These are phyloP conservation scores for Chytridium lagenaria DNA, from an alignment of 371 early-diverging fungal genomes.

Conservation along the genomic window DNA sequence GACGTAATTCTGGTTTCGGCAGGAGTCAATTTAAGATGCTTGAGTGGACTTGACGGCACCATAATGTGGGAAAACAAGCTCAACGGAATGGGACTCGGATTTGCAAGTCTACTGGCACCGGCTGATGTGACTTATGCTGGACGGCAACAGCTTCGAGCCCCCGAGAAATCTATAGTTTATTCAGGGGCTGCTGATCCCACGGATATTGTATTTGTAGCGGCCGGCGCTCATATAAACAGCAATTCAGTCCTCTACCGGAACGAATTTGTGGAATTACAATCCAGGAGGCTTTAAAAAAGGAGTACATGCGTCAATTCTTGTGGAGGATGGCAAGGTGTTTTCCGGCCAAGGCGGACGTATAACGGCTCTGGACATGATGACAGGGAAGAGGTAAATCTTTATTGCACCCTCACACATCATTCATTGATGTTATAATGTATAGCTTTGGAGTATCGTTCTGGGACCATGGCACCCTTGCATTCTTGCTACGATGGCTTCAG, in stretches of 20 bases:
- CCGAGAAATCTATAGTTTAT: not conserved
- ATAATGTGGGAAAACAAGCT: constrained; percentile 30
- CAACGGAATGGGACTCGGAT: constrained; percentile 25
- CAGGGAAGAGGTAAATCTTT: constrained; percentile 8
- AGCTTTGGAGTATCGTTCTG: not conserved
- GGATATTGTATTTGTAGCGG: constrained; percentile 13
- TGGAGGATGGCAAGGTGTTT: constrained; percentile 6
- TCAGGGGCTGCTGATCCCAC: not conserved
- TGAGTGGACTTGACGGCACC: not conserved
- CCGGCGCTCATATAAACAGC: not conserved
- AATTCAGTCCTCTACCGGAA: not conserved
- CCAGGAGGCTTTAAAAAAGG: not conserved
- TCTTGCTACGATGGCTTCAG: not conserved
- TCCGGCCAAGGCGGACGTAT: constrained; percentile 5
- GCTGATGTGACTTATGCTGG: not conserved
- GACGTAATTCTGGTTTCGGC: constrained; percentile 5
- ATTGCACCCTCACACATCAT: not conserved
- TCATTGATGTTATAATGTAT: not conserved
- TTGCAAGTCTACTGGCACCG: not conserved
- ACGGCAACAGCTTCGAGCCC: not conserved
- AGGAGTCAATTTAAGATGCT: constrained; percentile 12
- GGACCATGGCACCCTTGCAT: not conserved
- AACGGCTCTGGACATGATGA: constrained; percentile 5
- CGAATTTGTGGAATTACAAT: constrained; percentile 12
- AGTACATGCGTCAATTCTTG: not conserved